phyloP scores from a whole-genome alignment of 2,329 filamentous ascomycete genomes.

The Ophiostoma triangulosporum region DNA sequence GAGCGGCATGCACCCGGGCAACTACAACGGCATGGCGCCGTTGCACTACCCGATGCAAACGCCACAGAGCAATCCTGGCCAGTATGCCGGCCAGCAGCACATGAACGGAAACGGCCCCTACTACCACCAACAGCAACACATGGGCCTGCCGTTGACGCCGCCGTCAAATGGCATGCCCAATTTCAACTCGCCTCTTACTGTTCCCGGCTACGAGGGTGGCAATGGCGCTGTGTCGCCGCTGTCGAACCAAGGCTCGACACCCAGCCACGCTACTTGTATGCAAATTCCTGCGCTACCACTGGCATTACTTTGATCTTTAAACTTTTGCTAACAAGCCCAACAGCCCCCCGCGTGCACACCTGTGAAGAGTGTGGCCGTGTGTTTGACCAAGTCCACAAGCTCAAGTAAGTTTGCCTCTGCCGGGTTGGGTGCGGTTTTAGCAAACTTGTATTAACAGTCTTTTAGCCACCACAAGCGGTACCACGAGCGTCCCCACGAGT shows the following conservation, averaged over 20 bases:
- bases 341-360: constrained; percentile 17
- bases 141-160: constrained; percentile 21
- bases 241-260: constrained; percentile 17
- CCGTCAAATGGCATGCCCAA: constrained; percentile 20
- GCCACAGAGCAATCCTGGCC: constrained; percentile 9
- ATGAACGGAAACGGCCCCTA: not conserved
- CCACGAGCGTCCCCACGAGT: constrained; percentile 41
- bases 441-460: not conserved
- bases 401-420: constrained; percentile 32
- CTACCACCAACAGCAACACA: constrained; percentile 13
- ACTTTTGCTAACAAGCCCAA: not conserved
- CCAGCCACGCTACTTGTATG: constrained; percentile 18
- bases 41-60: not conserved
- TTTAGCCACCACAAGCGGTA: constrained; percentile 45
- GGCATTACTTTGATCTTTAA: not conserved
- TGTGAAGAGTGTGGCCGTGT: constrained; percentile 31
- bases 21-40: constrained; percentile 4
- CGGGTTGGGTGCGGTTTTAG: too few relatives aligned
- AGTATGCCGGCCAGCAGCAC: not conserved
- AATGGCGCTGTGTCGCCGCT: constrained; percentile 20
- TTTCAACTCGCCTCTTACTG: constrained; percentile 31
- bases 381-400: constrained; percentile 46
- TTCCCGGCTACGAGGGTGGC: constrained; percentile 10
- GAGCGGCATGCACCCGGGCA: not conserved
- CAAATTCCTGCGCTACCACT: too few relatives aligned